Base-by-base conservation (phyloP, 768 basidiomycete genomes). In the Pleurotus platypus region DNA sequence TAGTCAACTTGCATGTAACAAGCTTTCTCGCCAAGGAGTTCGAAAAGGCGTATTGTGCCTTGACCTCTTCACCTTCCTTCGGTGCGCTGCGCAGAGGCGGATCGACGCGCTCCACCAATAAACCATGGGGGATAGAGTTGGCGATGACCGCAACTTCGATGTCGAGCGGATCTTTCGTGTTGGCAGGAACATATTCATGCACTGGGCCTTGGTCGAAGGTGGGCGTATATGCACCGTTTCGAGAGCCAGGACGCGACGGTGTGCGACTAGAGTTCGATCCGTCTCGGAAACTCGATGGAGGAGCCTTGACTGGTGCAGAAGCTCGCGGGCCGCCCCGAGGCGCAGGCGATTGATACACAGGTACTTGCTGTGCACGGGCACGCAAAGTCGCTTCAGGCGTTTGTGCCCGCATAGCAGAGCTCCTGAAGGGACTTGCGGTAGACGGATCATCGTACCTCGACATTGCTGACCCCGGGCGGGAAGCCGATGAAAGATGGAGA, bases 11-110 rank as follows among this genome's bases (percentile, higher is more conserved):
- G 69, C 89, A 91, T 22, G 85, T 87, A 37, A 95, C 80, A 37
- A 86, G 78, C 75, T 92, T 93, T 62, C 83, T 77, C 61, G 83
- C 81, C 62, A 92, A 70, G 60, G 83, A 68, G 62, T 83, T 92
- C 60, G 89, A 83, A 67, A 94, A 86, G 37, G 87, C 83, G 72
- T 94, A 95, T 67, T 90, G 85, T 5, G 92, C 93, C 64, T 85
- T 83, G 63, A 92, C 76, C 70, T 94, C 92, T 68, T 90, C 86
- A 22, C 87, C 87, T 54, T 84, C 85, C 62, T 81, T 83, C 18
- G 88, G 89, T 9, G 81, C 67, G 55, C 71, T 76, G 62, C 77
- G 81, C 62, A 94, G 65, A 7, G 85, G 90, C 15, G 91, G 85
- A 65, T 96, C 94, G 15, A 94, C 76, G 2, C 94, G 85, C 65